Evolutionary conservation across 148 eudicot genomes (phyloP), one percentile per base, ranked within the genome.

Genomic region (Persicaria tinctoria): DNA sequence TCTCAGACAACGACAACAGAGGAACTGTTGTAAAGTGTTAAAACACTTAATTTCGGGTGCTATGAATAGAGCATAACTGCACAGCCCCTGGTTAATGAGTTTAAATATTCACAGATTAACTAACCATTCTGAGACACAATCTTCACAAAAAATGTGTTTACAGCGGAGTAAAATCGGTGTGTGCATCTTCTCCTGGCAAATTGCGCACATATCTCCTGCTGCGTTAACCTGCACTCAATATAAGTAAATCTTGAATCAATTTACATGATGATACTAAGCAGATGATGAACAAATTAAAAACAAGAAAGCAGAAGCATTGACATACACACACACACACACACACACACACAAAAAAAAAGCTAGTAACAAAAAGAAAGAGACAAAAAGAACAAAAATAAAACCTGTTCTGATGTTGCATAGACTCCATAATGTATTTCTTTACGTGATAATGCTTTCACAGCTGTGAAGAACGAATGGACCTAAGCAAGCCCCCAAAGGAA

Each of bases 151-250:
- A 72, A 91, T 84, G 87, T 91, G 98, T 81, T 93, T 93, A 78
- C 98, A 93, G 55, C 94, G 84, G 76, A 93, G 84, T 68, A 91
- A 76, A 81, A 91, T 84, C 38, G 98, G 98, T 70, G 89, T 75
- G 77, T 91, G 97, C 98, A 93, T 91, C 89, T 91, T 93, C 82
- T 91, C 98, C 87, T 93, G 98, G 86, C 98, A 93, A 46, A 93
- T 93, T 57, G 98, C 92, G 79, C 98, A 91, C 86, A 93, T 76
- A 78, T 93, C 97, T 53, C 98, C 98, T 5, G 94, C 89, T 17
- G 88, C 90, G 84, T 80, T 82, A 64, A 93, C 97, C 98, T 93
- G 82, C 80, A 78, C 66, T 6, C 2, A n/a, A 17, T 23, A 60
- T 8, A 60, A 20, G 8, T 8, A 60, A 3, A 60, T 59, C 38